Conservation (phyloP, 495 filamentous ascomycete genomes). For the Penicillium canariense region DNA sequence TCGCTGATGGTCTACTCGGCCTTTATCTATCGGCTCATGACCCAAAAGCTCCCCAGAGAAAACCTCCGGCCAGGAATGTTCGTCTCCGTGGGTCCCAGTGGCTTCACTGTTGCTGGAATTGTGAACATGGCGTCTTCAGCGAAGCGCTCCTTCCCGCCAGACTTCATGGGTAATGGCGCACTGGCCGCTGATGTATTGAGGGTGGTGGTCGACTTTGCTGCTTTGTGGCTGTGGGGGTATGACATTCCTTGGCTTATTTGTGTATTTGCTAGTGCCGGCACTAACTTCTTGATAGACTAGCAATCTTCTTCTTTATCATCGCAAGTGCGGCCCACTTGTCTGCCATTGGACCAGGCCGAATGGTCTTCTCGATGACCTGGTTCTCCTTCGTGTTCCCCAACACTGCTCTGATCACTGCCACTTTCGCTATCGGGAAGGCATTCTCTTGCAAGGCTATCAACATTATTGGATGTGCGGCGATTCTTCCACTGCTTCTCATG, state of each 20-base stretch:
- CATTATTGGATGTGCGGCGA: conserved; percentile 66
- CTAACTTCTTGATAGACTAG: conserved; percentile 48
- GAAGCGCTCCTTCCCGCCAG: conserved; percentile 42
- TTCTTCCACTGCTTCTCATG: conserved; percentile 58
- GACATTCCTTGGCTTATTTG: conserved; percentile 1
- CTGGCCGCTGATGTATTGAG: conserved; percentile 54
- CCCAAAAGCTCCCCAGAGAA: conserved; percentile 80
- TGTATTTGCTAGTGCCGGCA: background rate
- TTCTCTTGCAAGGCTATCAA: conserved; percentile 60
- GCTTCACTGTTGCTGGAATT: conserved; percentile 73
- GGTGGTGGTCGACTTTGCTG: conserved; percentile 57
- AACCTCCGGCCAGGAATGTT: conserved; percentile 79
- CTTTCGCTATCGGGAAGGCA: conserved; percentile 65
- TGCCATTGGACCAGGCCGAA: conserved; percentile 58
- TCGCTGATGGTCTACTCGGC: conserved; percentile 83
- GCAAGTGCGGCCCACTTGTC: conserved; percentile 72
- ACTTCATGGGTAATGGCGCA: conserved; percentile 59
- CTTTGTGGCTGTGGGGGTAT: conserved; percentile 80
- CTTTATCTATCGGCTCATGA: conserved; percentile 88
- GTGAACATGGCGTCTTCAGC: conserved; percentile 55
- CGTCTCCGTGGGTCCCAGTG: conserved; percentile 75
- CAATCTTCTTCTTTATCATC: conserved; percentile 84
- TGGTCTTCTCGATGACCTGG: conserved; percentile 85
- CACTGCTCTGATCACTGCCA: conserved; percentile 71
- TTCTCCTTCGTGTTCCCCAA: conserved; percentile 88